Evolutionary conservation across 495 filamentous ascomycete species (phyloP).

Genomic region (Lasiosphaeria hispida): DNA sequence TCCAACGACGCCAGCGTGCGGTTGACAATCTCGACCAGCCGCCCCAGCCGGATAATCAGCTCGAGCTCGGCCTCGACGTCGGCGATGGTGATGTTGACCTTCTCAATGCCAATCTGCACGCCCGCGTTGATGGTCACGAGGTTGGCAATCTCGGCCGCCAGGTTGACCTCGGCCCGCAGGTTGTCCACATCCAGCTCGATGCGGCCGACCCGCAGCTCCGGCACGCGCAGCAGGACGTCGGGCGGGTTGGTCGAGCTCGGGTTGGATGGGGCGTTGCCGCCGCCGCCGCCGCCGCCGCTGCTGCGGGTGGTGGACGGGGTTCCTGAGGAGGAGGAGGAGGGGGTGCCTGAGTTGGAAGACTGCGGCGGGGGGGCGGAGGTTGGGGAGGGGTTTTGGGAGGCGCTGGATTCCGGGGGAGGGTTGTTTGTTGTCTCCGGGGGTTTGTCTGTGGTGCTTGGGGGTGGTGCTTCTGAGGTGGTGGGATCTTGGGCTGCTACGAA

Average conservation of each 20-base stretch:
- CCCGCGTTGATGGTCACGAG: slow-evolving; percentile 57
- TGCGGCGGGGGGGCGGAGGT: not conserved
- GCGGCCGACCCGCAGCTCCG: slow-evolving; percentile 50
- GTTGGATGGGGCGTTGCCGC: slow-evolving; percentile 11
- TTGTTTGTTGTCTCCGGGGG: slow-evolving; percentile 3
- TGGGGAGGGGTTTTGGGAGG: not conserved
- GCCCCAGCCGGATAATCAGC: slow-evolving; percentile 53
- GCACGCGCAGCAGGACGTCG: slow-evolving; percentile 55
- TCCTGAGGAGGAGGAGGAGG: slow-evolving; percentile 1
- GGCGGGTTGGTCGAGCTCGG: slow-evolving; percentile 33
- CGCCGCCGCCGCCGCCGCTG: slow-evolving; percentile 4
- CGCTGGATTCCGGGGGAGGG: slow-evolving; percentile 14
- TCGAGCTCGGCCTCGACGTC: slow-evolving; percentile 56
- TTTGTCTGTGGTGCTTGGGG: slow-evolving; percentile 19
- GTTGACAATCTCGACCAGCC: slow-evolving; percentile 58
- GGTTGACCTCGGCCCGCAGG: slow-evolving; percentile 53
- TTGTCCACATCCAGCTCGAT: slow-evolving; percentile 58
- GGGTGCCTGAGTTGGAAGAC: not conserved
- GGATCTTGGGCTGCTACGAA: slow-evolving; percentile 26
- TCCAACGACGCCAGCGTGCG: slow-evolving; percentile 54
- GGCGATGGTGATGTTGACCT: slow-evolving; percentile 58
- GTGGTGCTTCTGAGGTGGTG: not conserved
- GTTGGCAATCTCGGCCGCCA: slow-evolving; percentile 53
- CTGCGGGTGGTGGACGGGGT: slow-evolving; percentile 9
- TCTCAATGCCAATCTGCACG: slow-evolving; percentile 48